Evolutionary conservation across 352 stramenopile genomes (phyloP).

Genomic region (Bremia lactucae): DNA sequence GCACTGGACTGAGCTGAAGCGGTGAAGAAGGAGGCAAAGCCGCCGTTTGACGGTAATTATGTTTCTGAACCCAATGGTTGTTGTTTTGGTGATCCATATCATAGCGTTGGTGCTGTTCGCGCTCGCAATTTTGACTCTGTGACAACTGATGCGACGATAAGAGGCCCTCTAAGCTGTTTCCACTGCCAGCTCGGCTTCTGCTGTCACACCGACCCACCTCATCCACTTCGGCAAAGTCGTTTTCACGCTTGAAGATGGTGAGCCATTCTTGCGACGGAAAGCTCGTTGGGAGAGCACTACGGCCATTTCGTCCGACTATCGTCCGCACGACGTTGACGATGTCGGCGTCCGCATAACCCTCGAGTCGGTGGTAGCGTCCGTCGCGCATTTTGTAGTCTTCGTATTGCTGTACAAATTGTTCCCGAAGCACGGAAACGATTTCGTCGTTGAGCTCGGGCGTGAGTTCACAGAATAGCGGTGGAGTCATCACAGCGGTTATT

Average conservation of each 20-base stretch:
- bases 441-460: constrained; percentile 43
- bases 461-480: constrained; percentile 18
- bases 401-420: constrained; percentile 36
- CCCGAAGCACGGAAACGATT: constrained; percentile 32
- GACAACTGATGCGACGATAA: constrained; percentile 8
- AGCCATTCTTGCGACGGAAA: constrained; percentile 47
- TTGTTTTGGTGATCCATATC: constrained; percentile 9
- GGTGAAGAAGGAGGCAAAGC: constrained; percentile 8
- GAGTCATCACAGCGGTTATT: constrained; percentile 1
- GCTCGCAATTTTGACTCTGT: constrained; percentile 11
- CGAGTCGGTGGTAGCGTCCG: constrained; percentile 14
- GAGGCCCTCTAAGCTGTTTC: neutral
- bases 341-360: constrained; percentile 33
- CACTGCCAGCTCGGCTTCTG: constrained; percentile 7
- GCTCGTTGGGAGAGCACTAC: constrained; percentile 25
- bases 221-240: constrained; percentile 28
- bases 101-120: constrained; percentile 9
- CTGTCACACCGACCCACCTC: constrained; percentile 3
- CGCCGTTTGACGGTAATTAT: constrained; percentile 13
- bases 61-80: constrained; percentile 10
- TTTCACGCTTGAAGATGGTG: constrained; percentile 39
- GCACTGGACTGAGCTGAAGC: constrained; percentile 4
- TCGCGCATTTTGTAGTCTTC: constrained; percentile 13
- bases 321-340: constrained; percentile 53
- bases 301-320: constrained; percentile 33